Conservation (phyloP, 2,329 filamentous ascomycete genomes). For the Scytalidium lignicola region DNA sequence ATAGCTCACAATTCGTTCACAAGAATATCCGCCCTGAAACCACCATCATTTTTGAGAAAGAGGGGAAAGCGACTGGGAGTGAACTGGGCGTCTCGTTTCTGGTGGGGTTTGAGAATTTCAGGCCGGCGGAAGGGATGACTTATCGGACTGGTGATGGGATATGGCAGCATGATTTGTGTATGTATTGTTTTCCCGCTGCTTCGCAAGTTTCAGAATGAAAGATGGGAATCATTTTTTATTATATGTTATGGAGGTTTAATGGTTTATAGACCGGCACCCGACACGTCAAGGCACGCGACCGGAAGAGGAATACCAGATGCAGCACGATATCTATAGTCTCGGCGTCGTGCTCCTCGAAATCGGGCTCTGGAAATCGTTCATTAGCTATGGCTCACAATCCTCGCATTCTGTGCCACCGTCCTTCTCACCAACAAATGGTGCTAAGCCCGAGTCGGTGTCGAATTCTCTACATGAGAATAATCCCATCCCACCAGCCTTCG, state of each 20-base stretch:
- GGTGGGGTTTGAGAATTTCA: constrained; percentile 13
- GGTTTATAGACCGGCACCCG: constrained; percentile 13
- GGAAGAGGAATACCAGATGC: constrained; percentile 12
- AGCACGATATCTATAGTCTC: constrained; percentile 47
- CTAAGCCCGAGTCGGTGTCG: too few relatives aligned
- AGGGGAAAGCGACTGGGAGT: background rate
- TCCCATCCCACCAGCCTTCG: too few relatives aligned
- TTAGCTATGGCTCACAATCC: background rate
- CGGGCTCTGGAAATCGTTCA: constrained; percentile 36
- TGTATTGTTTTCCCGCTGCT: background rate
- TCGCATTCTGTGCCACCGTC: too few relatives aligned
- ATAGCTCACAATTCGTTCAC: constrained; percentile 27
- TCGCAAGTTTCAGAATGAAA: background rate
- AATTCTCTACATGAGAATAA: too few relatives aligned
- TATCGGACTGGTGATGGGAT: constrained; percentile 6
- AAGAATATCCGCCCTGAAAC: constrained; percentile 31
- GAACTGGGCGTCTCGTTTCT: constrained; percentile 8
- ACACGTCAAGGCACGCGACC: constrained; percentile 9
- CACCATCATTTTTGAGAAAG: constrained; percentile 21
- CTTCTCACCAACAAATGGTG: too few relatives aligned
- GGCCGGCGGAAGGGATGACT: constrained; percentile 11
- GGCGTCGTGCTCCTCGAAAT: constrained; percentile 50
- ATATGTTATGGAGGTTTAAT: background rate
- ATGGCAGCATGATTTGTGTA: constrained; percentile 16
- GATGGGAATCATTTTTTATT: too few relatives aligned